Base-by-base conservation (phyloP, 2,329 filamentous ascomycete genomes). In the Penicillium sp. region DNA sequence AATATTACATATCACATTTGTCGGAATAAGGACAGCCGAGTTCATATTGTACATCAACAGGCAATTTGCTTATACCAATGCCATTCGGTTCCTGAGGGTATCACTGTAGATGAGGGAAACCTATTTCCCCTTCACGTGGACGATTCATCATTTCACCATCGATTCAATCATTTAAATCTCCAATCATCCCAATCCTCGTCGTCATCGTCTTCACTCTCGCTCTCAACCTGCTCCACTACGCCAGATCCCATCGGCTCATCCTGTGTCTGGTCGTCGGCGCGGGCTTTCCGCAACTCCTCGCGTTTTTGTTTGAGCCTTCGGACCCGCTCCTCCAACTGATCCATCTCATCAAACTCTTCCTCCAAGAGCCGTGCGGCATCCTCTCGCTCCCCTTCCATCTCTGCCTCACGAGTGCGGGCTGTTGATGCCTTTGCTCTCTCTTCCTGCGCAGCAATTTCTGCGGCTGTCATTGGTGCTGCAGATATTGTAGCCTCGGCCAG, bases 301-400 rank as follows among this genome's bases (percentile, higher is more conserved):
- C 89, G 79, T 70, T 84, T 85, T 67, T 89, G 85, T 68, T 89
- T 87, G 51, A 93, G 72, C 57, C 79, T 80, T 56, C 80, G 79
- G 13, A 93, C 87, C 7, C 89, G 82, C 49, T 84, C 83, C 70
- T 93, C 90, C 44, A 93, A 79, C 66, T 86, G 83, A 67, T 89
- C 86, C 89, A 93, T 93, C 68, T 91, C 86, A 55, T 91, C 89
- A 61, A 93, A 88, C 70, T 93, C 90, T 39, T 86, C 84, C 71
- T 91, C 87, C 54, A 92, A 74, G 31, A 87, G 85, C 23, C 87
- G 80, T 40, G 82, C 83, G 1, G 90, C 89, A 64, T 94, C 90
- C 68, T 94, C 90, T 53, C 83, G 83, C 68, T 91, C 89, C 38
- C 86, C 87, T 54, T 88, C 85, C 1, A 75, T 76, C 40, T 82